Conservation (phyloP, 352 stramenopile genomes). For the Lagenidium giganteum region DNA sequence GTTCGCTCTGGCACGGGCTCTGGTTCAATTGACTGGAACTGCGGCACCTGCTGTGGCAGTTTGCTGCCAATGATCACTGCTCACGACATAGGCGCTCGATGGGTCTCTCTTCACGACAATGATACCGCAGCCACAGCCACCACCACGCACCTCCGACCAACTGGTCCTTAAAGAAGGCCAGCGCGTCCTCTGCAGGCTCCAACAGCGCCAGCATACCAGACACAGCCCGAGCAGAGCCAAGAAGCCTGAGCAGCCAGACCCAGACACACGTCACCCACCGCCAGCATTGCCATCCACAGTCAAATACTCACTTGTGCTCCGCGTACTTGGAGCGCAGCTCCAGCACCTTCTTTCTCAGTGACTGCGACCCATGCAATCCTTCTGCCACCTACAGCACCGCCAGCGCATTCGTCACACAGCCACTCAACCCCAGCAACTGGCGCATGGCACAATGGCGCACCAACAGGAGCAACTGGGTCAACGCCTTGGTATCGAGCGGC, state of each 20-base stretch:
- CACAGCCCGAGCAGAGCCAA: slow-evolving; percentile 42
- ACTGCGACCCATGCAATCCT: slow-evolving; percentile 26
- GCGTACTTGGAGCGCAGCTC: slow-evolving; percentile 41
- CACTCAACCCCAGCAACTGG: too few relatives aligned
- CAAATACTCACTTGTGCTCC: slow-evolving; percentile 41
- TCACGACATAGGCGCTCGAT: background rate
- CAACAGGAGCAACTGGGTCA: slow-evolving; percentile 46
- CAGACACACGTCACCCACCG: background rate
- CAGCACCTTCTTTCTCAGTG: slow-evolving; percentile 34
- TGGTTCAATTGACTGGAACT: slow-evolving; percentile 27
- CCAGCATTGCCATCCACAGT: background rate
- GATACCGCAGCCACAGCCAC: too few relatives aligned
- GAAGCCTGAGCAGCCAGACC: slow-evolving; percentile 18
- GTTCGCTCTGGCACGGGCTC: slow-evolving; percentile 17
- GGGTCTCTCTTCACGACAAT: too few relatives aligned
- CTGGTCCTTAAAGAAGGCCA: slow-evolving; percentile 58
- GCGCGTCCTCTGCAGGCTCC: slow-evolving; percentile 28
- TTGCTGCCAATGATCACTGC: slow-evolving; percentile 38
- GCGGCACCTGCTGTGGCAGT: slow-evolving; percentile 25
- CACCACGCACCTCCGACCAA: slow-evolving; percentile 39
- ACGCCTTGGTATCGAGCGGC: slow-evolving; percentile 32
- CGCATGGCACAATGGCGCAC: slow-evolving; percentile 13
- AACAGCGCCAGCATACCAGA: slow-evolving; percentile 38
- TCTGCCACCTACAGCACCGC: slow-evolving; percentile 32
- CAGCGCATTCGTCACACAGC: too few relatives aligned